A percentile compares a stretch with the other conserved stretches of the same genome.
Conservation (phyloP, 108 stramenopile genomes). For the Discostella stelligeroides region DNA sequence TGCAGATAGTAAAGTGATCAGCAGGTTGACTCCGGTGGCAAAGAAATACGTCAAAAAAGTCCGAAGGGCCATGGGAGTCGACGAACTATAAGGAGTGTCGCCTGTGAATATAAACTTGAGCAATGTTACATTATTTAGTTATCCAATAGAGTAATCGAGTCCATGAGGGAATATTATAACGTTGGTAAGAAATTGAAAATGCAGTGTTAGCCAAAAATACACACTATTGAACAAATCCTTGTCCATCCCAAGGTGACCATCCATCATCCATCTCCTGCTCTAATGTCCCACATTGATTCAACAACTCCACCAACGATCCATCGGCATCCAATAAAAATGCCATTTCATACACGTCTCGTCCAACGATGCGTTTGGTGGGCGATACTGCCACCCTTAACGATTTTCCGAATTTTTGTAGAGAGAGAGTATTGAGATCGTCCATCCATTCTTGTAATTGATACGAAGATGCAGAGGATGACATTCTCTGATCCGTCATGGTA, state of each 20-base stretch:
- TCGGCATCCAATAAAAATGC: constrained; percentile 89
- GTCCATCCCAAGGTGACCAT: constrained; percentile 54
- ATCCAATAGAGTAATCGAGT: no score
- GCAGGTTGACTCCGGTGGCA: constrained; percentile 16
- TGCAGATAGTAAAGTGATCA: background rate
- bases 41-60: constrained; percentile 44
- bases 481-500: no score
- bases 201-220: background rate
- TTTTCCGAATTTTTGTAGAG: constrained; percentile 66
- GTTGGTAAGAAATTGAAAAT: no score
- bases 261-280: constrained; percentile 50
- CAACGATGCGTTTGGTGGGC: constrained; percentile 73
- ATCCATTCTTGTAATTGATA: constrained; percentile 64
- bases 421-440: constrained; percentile 61
- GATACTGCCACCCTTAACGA: constrained; percentile 67
- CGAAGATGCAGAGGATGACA: no score
- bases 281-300: constrained; percentile 62
- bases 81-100: constrained; percentile 6
- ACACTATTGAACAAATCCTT: constrained; percentile 24
- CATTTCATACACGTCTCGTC: constrained; percentile 72
- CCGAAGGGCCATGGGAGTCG: constrained; percentile 41
- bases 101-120: no score
- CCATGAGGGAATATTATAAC: no score
- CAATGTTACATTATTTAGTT: no score
- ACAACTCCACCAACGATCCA: constrained; percentile 77